Evolutionary conservation across 2,329 filamentous ascomycete species (phyloP).

Genomic region (Blastomyces gilchristii): DNA sequence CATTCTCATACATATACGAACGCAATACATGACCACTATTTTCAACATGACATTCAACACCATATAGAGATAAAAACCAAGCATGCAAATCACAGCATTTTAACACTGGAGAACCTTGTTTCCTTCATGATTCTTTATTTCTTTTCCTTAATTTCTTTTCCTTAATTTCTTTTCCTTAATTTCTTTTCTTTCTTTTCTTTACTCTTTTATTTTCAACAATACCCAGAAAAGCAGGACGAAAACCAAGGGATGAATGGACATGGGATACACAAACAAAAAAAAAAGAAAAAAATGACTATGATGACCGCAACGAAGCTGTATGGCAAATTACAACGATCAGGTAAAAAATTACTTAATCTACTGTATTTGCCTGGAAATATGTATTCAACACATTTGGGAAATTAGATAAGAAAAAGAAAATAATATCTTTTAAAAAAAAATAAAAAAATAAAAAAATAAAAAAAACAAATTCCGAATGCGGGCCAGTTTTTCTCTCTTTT

Average conservation of each 20-base stretch:
- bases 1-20: neutral
- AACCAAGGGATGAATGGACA: neutral
- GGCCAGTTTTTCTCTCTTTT: constrained; percentile 7
- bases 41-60: constrained; percentile 27
- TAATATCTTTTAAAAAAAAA: too few species aligned
- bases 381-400: constrained; percentile 5
- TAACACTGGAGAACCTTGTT: neutral
- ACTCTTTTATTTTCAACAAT: constrained; percentile 28
- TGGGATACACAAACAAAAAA: neutral
- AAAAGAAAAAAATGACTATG: neutral
- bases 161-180: too few species aligned
- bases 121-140: neutral
- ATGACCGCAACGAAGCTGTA: neutral
- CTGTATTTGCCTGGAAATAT: constrained; percentile 2
- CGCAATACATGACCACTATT: constrained; percentile 11
- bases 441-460: too few species aligned
- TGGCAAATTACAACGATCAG: neutral
- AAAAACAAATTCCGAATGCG: too few species aligned
- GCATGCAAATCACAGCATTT: constrained; percentile 13
- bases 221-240: constrained; percentile 3
- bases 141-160: neutral
- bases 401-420: neutral
- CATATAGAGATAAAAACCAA: constrained; percentile 12
- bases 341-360: neutral
- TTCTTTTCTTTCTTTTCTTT: neutral